Conservation (phyloP, 495 filamentous ascomycete species). For the Hyaloscypha finlandica region DNA sequence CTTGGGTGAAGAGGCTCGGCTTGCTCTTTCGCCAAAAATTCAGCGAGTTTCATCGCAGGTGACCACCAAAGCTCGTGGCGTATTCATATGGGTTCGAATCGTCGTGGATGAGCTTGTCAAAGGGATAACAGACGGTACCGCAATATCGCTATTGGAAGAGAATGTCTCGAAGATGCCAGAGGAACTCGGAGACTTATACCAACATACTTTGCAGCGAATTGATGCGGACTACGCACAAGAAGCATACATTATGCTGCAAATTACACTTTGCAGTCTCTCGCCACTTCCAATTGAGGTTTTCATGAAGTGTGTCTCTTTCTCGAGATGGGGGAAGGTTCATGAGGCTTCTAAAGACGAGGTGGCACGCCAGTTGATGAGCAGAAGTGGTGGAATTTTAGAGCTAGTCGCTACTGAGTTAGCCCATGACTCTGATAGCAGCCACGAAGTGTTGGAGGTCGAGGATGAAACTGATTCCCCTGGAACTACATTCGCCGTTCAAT, state of each 20-base stretch:
- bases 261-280: background rate
- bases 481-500: background rate
- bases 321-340: background rate
- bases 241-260: constrained; percentile 7
- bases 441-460: background rate
- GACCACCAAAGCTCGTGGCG: constrained; percentile 35
- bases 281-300: background rate
- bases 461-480: background rate
- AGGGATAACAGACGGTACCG: constrained; percentile 38
- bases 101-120: constrained; percentile 35
- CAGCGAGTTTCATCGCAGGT: constrained; percentile 16
- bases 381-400: background rate
- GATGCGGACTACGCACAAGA: background rate
- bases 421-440: background rate
- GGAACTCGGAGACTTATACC: constrained; percentile 35
- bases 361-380: background rate
- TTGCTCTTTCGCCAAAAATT: background rate
- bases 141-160: constrained; percentile 24
- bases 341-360: background rate
- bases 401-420: background rate
- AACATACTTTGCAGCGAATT: constrained; percentile 27
- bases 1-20: too few relatives aligned
- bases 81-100: constrained; percentile 46
- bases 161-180: constrained; percentile 34
- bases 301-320: background rate